Evolutionary conservation across 1,284 basidiomycete genomes (phyloP).

Genomic region (Trichosporon coremiiforme): DNA sequence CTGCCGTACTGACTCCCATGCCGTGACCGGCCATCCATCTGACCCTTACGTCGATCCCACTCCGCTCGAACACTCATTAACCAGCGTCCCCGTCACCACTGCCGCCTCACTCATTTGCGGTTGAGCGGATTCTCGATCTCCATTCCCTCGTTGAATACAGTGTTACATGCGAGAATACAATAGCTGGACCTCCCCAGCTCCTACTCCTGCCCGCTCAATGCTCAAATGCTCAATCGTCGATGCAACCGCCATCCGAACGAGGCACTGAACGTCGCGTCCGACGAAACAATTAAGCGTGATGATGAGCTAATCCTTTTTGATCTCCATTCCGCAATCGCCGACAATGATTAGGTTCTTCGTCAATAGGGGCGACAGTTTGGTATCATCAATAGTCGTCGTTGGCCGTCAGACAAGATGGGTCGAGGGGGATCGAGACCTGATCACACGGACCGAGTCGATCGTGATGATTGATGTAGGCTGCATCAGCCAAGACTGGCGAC

Average conservation of each 20-base stretch:
- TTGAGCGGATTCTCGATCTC: neutral
- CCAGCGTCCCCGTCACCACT: too few species aligned
- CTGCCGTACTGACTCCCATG: neutral
- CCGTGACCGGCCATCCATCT: neutral
- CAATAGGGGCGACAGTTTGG: conserved; percentile 7
- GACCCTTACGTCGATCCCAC: neutral
- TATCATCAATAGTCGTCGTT: neutral
- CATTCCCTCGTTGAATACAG: neutral
- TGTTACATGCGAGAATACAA: conserved; percentile 6
- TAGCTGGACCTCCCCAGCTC: neutral
- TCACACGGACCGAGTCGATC: neutral
- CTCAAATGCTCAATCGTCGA: neutral
- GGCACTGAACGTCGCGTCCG: neutral
- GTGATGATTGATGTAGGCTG: neutral
- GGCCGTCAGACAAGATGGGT: neutral
- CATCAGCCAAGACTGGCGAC: too few species aligned
- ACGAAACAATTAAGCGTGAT: conserved; percentile 6
- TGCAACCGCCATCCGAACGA: neutral
- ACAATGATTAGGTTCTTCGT: conserved; percentile 5
- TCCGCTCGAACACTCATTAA: neutral
- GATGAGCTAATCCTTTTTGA: neutral
- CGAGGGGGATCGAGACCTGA: neutral
- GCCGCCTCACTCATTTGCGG: neutral
- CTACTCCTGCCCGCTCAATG: too few species aligned
- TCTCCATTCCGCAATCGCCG: neutral